phyloP scores from a whole-genome alignment of 106 monocot species.

The Cymbidium sinense region DNA sequence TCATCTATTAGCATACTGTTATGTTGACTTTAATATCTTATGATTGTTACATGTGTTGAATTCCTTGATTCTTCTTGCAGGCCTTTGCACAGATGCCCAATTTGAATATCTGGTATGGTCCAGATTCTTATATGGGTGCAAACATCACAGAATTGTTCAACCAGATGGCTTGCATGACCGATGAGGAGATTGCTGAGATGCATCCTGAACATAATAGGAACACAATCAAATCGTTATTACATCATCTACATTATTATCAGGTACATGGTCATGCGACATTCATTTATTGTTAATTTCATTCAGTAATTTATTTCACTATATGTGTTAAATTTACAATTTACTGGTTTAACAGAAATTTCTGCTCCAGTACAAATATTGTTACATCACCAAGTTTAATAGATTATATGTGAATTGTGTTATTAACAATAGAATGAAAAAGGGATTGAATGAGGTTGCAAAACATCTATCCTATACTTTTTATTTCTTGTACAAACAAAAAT shows the following conservation, averaged over 20 bases:
- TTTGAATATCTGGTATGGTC: slow-evolving; percentile 88
- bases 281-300: neutral
- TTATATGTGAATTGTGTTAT: neutral
- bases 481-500: neutral
- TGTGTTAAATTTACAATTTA: neutral
- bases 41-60: neutral
- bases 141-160: slow-evolving; percentile 86
- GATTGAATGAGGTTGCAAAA: neutral
- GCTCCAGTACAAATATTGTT: neutral
- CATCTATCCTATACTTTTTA: neutral
- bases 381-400: neutral
- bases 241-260: slow-evolving; percentile 73
- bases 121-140: slow-evolving; percentile 99
- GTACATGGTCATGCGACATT: slow-evolving; percentile 24
- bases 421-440: neutral
- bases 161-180: slow-evolving; percentile 71
- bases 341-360: neutral
- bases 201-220: slow-evolving; percentile 79
- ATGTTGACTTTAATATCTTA: neutral
- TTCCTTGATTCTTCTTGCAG: slow-evolving; percentile 28
- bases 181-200: slow-evolving; percentile 75
- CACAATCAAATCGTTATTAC: slow-evolving; percentile 61
- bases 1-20: neutral
- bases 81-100: slow-evolving; percentile 90
- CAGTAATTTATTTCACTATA: neutral